A percentile compares a stretch with the other conserved stretches of the same genome.
These are phyloP conservation scores for Prunus mume DNA, from an alignment of 306 rosid species.

Conservation along the genomic window DNA sequence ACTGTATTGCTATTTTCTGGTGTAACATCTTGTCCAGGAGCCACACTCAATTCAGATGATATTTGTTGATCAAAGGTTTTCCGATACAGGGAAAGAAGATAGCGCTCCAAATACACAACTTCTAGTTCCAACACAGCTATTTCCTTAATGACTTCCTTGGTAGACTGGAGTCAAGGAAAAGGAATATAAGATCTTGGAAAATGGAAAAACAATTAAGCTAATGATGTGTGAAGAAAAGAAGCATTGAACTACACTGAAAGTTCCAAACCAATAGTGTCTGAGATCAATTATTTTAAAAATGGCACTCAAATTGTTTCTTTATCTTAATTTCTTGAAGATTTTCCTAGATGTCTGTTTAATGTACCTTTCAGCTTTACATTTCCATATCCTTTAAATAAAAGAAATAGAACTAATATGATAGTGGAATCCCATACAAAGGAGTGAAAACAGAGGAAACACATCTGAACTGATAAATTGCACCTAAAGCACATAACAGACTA, in stretches of 20 bases:
- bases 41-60: slow-evolving; percentile 42
- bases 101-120: slow-evolving; percentile 69
- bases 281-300: too few relatives aligned
- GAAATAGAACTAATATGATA: not conserved
- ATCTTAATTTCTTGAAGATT: too few relatives aligned
- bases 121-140: slow-evolving; percentile 77
- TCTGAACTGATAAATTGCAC: not conserved
- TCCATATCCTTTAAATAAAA: not conserved
- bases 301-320: too few relatives aligned
- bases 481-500: slow-evolving; percentile 15
- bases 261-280: too few relatives aligned
- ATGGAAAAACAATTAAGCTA: slow-evolving; percentile 1
- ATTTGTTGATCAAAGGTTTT: slow-evolving; percentile 55
- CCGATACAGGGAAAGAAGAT: slow-evolving; percentile 77
- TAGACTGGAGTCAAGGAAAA: slow-evolving; percentile 48
- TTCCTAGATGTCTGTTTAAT: too few relatives aligned
- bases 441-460: not conserved
- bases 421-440: not conserved
- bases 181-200: slow-evolving; percentile 18
- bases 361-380: not conserved
- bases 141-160: slow-evolving; percentile 71
- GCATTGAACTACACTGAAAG: not conserved
- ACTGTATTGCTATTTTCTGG: slow-evolving; percentile 39
- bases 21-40: slow-evolving; percentile 25
- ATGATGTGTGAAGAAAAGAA: not conserved